Evolutionary conservation across 2,329 filamentous ascomycete species (phyloP).

Genomic region (Botrytis tulipae): DNA sequence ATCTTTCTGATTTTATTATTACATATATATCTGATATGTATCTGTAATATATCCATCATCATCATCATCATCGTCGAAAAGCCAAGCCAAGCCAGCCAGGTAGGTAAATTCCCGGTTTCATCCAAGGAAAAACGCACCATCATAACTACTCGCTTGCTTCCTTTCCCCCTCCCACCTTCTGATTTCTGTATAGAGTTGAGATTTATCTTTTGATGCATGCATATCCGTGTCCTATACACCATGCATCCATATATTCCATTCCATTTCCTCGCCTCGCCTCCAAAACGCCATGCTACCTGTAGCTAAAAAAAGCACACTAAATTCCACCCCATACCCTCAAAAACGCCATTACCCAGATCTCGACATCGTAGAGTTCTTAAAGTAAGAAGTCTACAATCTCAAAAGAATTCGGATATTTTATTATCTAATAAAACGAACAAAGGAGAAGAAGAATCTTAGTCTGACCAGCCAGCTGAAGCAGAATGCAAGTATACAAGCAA

Average conservation of each 20-base stretch:
- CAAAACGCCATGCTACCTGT: constrained; percentile 1
- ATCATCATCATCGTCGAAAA: constrained; percentile 5
- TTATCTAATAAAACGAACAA: constrained; percentile 21
- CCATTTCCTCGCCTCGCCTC: not conserved
- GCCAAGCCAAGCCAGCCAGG: not conserved
- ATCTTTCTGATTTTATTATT: constrained; percentile 8
- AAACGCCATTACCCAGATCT: constrained; percentile 27
- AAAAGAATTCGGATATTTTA: constrained; percentile 28
- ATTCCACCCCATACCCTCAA: not conserved
- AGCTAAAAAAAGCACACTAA: not conserved
- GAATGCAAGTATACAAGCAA: not conserved
- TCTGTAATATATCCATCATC: not conserved
- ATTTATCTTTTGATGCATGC: constrained; percentile 15
- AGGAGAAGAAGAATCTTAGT: constrained; percentile 18
- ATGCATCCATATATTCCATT: not conserved
- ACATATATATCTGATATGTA: not conserved
- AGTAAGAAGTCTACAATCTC: constrained; percentile 26
- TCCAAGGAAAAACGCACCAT: not conserved
- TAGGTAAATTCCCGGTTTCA: not conserved
- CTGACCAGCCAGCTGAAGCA: constrained; percentile 18
- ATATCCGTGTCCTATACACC: not conserved
- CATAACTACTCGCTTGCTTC: not conserved
- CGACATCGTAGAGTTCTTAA: constrained; percentile 31
- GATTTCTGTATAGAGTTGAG: constrained; percentile 12
- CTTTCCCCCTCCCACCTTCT: not conserved